Evolutionary conservation across 2,329 filamentous ascomycete genomes (phyloP), one percentile per base, ranked within the genome.

Genomic region (Alternaria sp.): DNA sequence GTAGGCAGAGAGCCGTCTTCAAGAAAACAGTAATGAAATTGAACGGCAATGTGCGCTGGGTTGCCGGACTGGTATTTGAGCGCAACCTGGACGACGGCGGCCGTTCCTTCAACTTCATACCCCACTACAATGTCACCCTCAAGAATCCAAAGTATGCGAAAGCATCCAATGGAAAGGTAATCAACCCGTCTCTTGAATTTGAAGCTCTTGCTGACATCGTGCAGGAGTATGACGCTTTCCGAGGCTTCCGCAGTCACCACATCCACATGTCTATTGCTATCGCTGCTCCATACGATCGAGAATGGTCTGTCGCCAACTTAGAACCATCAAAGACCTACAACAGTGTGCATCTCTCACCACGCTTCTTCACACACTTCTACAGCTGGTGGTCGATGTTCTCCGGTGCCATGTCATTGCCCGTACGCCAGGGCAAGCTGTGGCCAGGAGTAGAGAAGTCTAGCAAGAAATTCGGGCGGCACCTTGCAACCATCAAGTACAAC

Each of bases 21-120:
- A 97, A 97, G 80, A 99, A 99, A 81, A 96, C 98, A 4, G 89
- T 97, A 55, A 98, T 99, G 95, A 99, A 99, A 81, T 86, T 99
- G 12, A 98, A 96, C 4, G 96, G 96, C 13, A 96, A 96, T 74
- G 96, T 99, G 1, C 91, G 93, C 79, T 97, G 93, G 92, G 87
- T 95, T 75, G 90, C 92, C 13, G 96, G 96, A 0, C 84, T 99
- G 43, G 92, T 97, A 54, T 99, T 99, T 76, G 96, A 99, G 80
- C 89, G 91, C 49, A 92, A 95, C 67, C 85, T 94, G 28, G 87
- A 89, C 47, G 83, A 89, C 57, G 91, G 90, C 32, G 85, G 86
- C 57, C 88, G 96, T 61, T 94, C 89, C 21, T 98, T 97, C 77
- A 86, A 93, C 12, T 99, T 98, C 82, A 91, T 88, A 70, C 93